Evolutionary conservation across 306 rosid species (phyloP).

Genomic region (Inga laurina): DNA sequence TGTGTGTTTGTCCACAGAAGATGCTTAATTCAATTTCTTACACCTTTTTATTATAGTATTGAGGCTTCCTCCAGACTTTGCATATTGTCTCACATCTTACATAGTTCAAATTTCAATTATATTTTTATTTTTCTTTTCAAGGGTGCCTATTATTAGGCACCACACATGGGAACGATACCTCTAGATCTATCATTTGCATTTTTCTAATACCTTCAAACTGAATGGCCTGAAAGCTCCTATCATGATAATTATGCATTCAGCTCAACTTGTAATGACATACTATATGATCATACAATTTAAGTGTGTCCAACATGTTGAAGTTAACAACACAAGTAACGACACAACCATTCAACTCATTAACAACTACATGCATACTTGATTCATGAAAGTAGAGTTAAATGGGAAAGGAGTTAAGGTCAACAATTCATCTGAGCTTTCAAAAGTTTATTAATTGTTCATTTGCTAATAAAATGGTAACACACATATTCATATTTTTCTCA

Average conservation of each 20-base stretch:
- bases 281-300: neutral
- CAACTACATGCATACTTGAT: neutral
- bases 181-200: neutral
- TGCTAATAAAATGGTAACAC: neutral
- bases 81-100: neutral
- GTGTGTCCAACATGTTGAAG: neutral
- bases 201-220: neutral
- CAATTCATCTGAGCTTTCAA: neutral
- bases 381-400: neutral
- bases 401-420: neutral
- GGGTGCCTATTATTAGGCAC: neutral
- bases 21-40: neutral
- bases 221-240: neutral
- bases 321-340: neutral
- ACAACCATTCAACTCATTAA: slow-evolving; percentile 15
- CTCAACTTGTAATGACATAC: no score
- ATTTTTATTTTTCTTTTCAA: no score
- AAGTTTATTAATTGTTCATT: slow-evolving; percentile 4
- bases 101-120: neutral
- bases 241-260: neutral
- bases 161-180: no score
- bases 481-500: neutral
- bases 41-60: neutral
- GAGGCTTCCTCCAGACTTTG: neutral
- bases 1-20: no score